Base-by-base conservation (phyloP, 306 rosid species). In the Leucaena leucocephala region DNA sequence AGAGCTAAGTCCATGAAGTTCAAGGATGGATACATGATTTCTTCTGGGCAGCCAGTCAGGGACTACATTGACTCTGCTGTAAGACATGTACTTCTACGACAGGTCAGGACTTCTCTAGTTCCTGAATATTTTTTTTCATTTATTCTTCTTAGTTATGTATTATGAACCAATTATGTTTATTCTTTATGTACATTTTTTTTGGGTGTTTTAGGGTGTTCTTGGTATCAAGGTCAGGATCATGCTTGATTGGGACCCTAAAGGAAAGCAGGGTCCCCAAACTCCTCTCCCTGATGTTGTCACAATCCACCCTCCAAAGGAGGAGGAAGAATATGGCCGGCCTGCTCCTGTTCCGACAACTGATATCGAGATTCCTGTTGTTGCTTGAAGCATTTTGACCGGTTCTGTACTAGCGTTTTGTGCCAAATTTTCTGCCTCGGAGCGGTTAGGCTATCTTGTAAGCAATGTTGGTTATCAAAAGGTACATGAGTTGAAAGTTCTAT, bases 1-100 rank as follows among this genome's bases (percentile, higher is more conserved):
- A 83, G 98, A 62, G 97, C 98, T 22, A 91, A 95, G 59, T 90
- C 98, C 34, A 92, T 95, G 98, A 95, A 95, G 84, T 95, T 95
- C 86, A 95, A 95, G 81, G 98, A 95, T 17, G 97, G 97, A 0
- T 92, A 92, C 78, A 95, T 95, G 98, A 95, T 95, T 68, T 92
- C 97, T 57, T 92, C 98, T 4, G 98, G 98, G 72, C 97, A 95
- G 83, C 97, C 98, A 17, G 97, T 92, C 40, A 92, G 91, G 45
- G 98, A 95, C 39, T 92, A 95, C 68, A 92, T 95, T 12, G 97
- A 95, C 81, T 84, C 98, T 12, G 97, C 97, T 55, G 97, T 95
- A 33, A 91, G 98, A 91, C 98, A 92, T 36, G 98, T 92, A 12
- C 95, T 95, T 69, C 94, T 95, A 1, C 85, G 98, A 90, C 97